Conservation (phyloP, 2,329 filamentous ascomycete species). For the Cryphonectria naterciae region DNA sequence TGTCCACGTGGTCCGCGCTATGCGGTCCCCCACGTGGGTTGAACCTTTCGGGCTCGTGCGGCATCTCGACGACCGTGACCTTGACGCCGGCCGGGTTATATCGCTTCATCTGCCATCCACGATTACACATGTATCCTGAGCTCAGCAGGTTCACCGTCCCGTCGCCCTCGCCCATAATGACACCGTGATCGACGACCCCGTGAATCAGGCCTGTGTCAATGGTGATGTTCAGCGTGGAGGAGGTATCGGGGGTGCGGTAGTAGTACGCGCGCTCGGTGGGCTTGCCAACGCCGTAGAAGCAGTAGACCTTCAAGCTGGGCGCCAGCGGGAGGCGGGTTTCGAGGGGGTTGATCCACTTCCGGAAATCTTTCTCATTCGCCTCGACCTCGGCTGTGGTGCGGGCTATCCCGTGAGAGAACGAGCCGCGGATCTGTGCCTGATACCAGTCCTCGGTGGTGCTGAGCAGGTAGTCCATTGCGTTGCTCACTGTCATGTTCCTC, state of each 20-base stretch:
- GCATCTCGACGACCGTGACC: constrained; percentile 92
- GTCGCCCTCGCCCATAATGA: constrained; percentile 95
- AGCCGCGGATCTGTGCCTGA: constrained; percentile 67
- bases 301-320: constrained; percentile 91
- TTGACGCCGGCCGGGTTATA: constrained; percentile 87
- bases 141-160: constrained; percentile 94
- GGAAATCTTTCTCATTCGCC: constrained; percentile 73
- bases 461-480: constrained; percentile 78
- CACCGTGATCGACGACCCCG: constrained; percentile 76
- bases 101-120: constrained; percentile 89
- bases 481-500: constrained; percentile 78
- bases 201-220: constrained; percentile 69
- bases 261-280: constrained; percentile 92
- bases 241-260: constrained; percentile 72
- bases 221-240: constrained; percentile 73
- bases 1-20: constrained; percentile 92
- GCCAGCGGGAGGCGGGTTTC: constrained; percentile 86
- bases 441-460: constrained; percentile 87
- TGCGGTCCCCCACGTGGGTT: constrained; percentile 75
- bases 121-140: constrained; percentile 94
- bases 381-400: constrained; percentile 80
- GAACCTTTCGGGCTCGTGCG: constrained; percentile 91
- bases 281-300: constrained; percentile 96
- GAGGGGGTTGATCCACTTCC: constrained; percentile 90
- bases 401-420: constrained; percentile 89